These are phyloP conservation scores for Syncephalastrum sp. DNA, from an alignment of 371 early-diverging fungal species.

Conservation along the genomic window DNA sequence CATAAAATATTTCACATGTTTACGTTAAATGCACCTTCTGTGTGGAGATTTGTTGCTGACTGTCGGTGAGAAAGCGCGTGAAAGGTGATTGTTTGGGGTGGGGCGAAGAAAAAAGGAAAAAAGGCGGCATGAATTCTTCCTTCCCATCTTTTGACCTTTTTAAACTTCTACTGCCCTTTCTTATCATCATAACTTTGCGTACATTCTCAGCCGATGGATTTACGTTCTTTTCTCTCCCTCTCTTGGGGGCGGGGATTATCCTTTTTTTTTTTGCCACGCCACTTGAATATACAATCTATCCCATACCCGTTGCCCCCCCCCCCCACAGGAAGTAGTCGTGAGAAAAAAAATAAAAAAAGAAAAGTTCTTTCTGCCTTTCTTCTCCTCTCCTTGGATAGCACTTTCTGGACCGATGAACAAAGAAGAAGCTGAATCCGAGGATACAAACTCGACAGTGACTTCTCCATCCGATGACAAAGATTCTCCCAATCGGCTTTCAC, in stretches of 20 bases:
- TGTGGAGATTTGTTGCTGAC: not conserved
- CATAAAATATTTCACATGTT: slow-evolving; percentile 7
- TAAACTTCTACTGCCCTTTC: slow-evolving; percentile 6
- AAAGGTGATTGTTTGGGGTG: too few species aligned
- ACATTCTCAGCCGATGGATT: not conserved
- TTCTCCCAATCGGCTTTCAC: too few species aligned
- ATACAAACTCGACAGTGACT: too few species aligned
- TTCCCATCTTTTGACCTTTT: not conserved
- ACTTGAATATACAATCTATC: too few species aligned
- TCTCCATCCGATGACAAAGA: too few species aligned
- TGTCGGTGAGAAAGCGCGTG: not conserved
- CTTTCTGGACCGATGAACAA: slow-evolving; percentile 2
- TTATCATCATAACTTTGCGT: too few species aligned
- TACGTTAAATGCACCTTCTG: not conserved
- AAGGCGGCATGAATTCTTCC: not conserved
- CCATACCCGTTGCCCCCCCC: too few species aligned
- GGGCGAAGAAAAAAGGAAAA: not conserved
- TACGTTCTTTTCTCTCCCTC: not conserved
- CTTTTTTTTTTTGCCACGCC: slow-evolving; percentile 7
- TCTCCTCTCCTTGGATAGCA: not conserved
- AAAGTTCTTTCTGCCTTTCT: too few species aligned
- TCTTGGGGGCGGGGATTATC: not conserved
- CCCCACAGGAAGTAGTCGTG: too few species aligned
- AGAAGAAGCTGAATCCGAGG: too few species aligned
- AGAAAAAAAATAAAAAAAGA: too few species aligned